A percentile compares a stretch with the other conserved stretches of the same genome.
Conservation (phyloP, 495 filamentous ascomycete species). For the Trichoderma reesei region DNA sequence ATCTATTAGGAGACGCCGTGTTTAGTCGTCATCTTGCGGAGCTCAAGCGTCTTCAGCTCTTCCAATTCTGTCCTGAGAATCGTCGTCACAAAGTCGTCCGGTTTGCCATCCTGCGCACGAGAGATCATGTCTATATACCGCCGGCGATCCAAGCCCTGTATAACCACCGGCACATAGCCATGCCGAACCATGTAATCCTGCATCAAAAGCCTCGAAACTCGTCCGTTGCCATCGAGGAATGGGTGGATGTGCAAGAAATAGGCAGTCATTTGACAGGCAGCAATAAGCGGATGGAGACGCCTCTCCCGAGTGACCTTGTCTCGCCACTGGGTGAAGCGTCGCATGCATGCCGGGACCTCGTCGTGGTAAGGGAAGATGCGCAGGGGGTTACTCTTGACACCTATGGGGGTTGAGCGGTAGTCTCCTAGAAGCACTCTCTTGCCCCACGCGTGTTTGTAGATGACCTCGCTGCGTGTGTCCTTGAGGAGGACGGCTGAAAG, state of each 20-base stretch:
- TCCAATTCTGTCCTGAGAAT: constrained; percentile 14
- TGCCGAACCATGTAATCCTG: constrained; percentile 16
- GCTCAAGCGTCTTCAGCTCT: constrained; percentile 2
- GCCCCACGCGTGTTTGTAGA: neutral
- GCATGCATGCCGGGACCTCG: constrained; percentile 15
- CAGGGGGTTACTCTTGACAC: constrained; percentile 11
- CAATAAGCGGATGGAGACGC: constrained; percentile 12
- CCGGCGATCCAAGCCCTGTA: constrained; percentile 9
- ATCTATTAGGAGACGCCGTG: no score
- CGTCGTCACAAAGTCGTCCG: constrained; percentile 11
- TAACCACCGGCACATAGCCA: constrained; percentile 15
- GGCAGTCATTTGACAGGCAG: constrained; percentile 5
- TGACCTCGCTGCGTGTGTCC: neutral
- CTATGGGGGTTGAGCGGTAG: constrained; percentile 12
- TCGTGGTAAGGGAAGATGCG: constrained; percentile 14
- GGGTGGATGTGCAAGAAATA: constrained; percentile 15
- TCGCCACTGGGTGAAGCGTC: constrained; percentile 12
- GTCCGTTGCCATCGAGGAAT: constrained; percentile 15
- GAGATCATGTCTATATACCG: constrained; percentile 14
- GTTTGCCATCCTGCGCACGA: constrained; percentile 13
- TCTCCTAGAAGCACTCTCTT: constrained; percentile 5
- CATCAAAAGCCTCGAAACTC: constrained; percentile 12
- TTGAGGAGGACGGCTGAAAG: neutral
- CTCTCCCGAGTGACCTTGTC: constrained; percentile 10
- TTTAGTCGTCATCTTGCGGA: no score